Evolutionary conservation across 2,329 filamentous ascomycete species (phyloP).

Genomic region (Botrytis paeoniae): DNA sequence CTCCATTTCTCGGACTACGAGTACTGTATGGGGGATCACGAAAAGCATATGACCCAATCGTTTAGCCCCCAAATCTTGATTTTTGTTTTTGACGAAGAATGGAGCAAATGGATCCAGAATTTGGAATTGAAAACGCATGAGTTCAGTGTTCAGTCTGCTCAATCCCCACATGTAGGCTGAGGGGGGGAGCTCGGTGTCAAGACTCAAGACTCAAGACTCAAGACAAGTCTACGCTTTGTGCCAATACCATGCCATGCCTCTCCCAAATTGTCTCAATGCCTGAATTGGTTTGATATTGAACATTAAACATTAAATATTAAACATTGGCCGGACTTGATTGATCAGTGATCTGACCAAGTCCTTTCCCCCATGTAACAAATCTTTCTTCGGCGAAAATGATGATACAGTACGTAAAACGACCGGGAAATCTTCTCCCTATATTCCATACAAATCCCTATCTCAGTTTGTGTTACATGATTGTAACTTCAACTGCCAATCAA

Average conservation of each 20-base stretch:
- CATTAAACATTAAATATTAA: background rate
- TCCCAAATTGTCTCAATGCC: background rate
- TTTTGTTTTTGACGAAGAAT: background rate
- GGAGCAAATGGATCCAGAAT: background rate
- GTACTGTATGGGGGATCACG: background rate
- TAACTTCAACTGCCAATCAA: background rate
- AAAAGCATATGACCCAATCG: constrained; percentile 13
- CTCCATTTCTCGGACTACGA: constrained; percentile 8
- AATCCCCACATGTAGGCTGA: constrained; percentile 2
- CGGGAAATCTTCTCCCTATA: constrained; percentile 5
- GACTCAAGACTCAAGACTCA: background rate
- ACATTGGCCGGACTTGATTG: background rate
- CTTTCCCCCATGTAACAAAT: background rate
- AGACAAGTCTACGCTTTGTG: background rate
- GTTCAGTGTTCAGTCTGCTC: background rate
- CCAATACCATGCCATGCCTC: background rate
- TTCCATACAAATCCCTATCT: background rate
- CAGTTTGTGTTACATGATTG: constrained; percentile 7
- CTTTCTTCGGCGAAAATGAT: constrained; percentile 17
- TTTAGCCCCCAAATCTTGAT: constrained; percentile 2
- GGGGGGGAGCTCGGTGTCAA: background rate
- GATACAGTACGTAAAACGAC: constrained; percentile 19
- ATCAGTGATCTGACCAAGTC: constrained; percentile 1
- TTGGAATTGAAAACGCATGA: constrained; percentile 7
- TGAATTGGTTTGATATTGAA: background rate